phyloP scores from a whole-genome alignment of 2,329 filamentous ascomycete genomes.

The Phoma sp. region DNA sequence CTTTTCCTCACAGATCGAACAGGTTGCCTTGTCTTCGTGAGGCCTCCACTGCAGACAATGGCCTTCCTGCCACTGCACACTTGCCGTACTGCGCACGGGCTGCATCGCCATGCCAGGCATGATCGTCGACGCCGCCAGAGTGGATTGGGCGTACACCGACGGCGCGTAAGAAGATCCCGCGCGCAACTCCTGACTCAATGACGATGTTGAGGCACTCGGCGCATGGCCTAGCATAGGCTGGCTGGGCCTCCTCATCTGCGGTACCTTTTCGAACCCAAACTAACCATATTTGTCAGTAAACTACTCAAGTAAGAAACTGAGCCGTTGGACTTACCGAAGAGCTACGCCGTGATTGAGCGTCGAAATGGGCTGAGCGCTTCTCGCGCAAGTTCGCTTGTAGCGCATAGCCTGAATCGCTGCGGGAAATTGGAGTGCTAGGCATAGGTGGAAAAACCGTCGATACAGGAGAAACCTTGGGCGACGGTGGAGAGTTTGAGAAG shows the following conservation, averaged over 20 bases:
- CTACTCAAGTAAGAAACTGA: constrained; percentile 11
- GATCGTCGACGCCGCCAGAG: constrained; percentile 81
- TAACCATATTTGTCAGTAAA: constrained; percentile 39
- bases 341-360: constrained; percentile 10
- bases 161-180: constrained; percentile 71
- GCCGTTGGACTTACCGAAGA: constrained; percentile 10
- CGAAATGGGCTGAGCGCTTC: constrained; percentile 91
- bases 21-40: constrained; percentile 66
- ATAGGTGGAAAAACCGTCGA: constrained; percentile 79
- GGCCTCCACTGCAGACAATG: constrained; percentile 75
- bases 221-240: constrained; percentile 73
- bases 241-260: constrained; percentile 66
- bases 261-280: constrained; percentile 78
- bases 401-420: constrained; percentile 90
- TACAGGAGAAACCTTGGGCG: constrained; percentile 72
- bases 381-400: constrained; percentile 85
- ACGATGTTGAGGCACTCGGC: constrained; percentile 71
- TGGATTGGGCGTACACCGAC: constrained; percentile 85
- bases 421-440: constrained; percentile 79
- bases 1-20: constrained; percentile 78
- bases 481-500: constrained; percentile 59
- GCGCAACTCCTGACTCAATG: constrained; percentile 57
- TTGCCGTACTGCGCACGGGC: constrained; percentile 78
- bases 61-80: constrained; percentile 82
- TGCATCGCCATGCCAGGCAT: constrained; percentile 86